Base-by-base conservation (phyloP, 164 flowering plant species). In the Taxillus chinensis region DNA sequence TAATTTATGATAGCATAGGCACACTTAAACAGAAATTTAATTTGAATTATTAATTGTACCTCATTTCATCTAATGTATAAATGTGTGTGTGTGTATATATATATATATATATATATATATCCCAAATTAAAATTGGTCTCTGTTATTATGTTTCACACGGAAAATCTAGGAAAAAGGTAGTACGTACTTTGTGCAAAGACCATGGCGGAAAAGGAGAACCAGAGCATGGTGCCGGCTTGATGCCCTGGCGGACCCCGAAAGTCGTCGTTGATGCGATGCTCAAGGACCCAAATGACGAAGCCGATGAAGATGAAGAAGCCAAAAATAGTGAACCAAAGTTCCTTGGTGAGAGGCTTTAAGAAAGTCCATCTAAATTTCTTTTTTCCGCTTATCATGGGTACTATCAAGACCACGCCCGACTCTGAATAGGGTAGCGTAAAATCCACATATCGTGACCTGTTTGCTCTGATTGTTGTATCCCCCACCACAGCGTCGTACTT, bases 391-490 rank as follows among this genome's bases (percentile, higher is more conserved):
- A 51, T 68, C 12, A 74, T 8, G 6, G 80, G 75, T n/a, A 77
- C 81, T 0, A 79, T n/a, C 83, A 81, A 73, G 3, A 61, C n/a
- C 0, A 77, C 71, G 1, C 80, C 83, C 10, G 74, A 69, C 41
- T 77, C 77, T 0, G 74, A 71, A 71, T 67, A 79, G 39, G 85
- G 85, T 9, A 77, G 54, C 37, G 81, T 70, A 55, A 81, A 81
- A 46, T 81, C 80, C 3, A 75, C 78, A 62, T 72, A 71, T 41
- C 9, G 3, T 2, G 81, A 63, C 53, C 85, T 66, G 45, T 75
- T 75, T 12, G 70, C 73, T 11, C 37, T n/a, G 1, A 81, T 76
- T 0, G 80, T 72, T 43, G 56, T 60, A 16, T 76, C 82, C 42
- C 80, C 78, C 5, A 74, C 80, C 11, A 63, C 75, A 12, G 77